Evolutionary conservation across 768 basidiomycete genomes (phyloP).

Genomic region (Daedaleopsis sinensis): DNA sequence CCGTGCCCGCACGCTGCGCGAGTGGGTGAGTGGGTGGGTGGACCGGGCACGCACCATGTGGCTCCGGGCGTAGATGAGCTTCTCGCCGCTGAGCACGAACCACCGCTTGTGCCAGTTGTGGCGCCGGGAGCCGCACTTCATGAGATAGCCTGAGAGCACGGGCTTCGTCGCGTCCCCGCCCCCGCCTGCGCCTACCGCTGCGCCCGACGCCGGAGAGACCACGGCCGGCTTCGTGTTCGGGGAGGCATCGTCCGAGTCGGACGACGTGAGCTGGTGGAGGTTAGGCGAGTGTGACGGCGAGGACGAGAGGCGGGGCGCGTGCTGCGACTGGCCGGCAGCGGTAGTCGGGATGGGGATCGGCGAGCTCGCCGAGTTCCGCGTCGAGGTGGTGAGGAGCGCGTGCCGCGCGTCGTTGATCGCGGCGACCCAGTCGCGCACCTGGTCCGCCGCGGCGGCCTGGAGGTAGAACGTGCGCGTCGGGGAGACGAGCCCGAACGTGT

Average conservation of each 20-base stretch:
- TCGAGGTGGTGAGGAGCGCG: constrained; percentile 62
- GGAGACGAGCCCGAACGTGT: constrained; percentile 92
- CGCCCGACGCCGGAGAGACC: background rate
- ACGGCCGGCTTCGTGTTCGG: constrained; percentile 32
- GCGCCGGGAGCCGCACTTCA: constrained; percentile 94
- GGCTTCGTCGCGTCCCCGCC: constrained; percentile 52
- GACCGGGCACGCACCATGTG: constrained; percentile 80
- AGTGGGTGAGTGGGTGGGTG: too few species aligned
- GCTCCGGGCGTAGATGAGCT: constrained; percentile 84
- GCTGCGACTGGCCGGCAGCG: constrained; percentile 26
- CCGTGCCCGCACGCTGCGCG: background rate
- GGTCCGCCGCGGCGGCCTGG: constrained; percentile 71
- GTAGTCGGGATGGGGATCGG: constrained; percentile 55
- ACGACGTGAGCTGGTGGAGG: constrained; percentile 63
- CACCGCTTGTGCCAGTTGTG: constrained; percentile 96
- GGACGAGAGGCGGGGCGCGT: constrained; percentile 46
- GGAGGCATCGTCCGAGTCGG: constrained; percentile 77
- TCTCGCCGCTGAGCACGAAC: constrained; percentile 92
- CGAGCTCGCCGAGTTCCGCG: constrained; percentile 54
- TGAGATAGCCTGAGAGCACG: constrained; percentile 88
- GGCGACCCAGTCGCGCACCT: constrained; percentile 81
- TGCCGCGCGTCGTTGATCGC: constrained; percentile 80
- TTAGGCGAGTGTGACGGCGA: constrained; percentile 49
- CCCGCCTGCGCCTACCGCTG: background rate
- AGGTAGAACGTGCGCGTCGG: constrained; percentile 90